phyloP scores from a whole-genome alignment of 1,284 basidiomycete genomes.

The Inonotus obliquus region DNA sequence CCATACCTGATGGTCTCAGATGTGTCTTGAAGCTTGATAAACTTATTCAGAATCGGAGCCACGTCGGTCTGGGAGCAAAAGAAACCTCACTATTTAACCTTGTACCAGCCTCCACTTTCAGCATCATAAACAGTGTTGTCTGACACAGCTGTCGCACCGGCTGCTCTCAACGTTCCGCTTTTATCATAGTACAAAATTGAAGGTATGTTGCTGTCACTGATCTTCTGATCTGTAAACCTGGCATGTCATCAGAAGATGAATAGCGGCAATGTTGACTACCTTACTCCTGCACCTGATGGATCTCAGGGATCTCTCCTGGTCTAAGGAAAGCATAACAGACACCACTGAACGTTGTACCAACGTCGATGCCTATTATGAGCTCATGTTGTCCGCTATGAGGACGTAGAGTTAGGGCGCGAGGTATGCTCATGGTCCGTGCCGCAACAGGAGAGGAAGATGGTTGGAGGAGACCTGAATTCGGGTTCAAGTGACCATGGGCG shows the following conservation, averaged over 20 bases:
- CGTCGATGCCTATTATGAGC: slow-evolving; percentile 10
- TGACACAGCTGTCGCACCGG: slow-evolving; percentile 70
- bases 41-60: slow-evolving; percentile 1
- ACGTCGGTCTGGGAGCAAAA: background rate
- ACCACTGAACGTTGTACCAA: slow-evolving; percentile 11
- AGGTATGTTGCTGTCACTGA: slow-evolving; percentile 74
- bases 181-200: slow-evolving; percentile 67
- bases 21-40: slow-evolving; percentile 65
- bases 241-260: too few relatives aligned
- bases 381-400: background rate
- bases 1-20: slow-evolving; percentile 66
- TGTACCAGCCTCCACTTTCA: slow-evolving; percentile 70
- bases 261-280: too few relatives aligned
- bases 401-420: background rate
- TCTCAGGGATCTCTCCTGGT: background rate
- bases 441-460: slow-evolving; percentile 20
- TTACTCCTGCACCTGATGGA: slow-evolving; percentile 32
- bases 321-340: slow-evolving; percentile 6
- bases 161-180: slow-evolving; percentile 55
- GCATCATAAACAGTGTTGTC: slow-evolving; percentile 50
- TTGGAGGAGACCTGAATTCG: too few relatives aligned
- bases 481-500: background rate
- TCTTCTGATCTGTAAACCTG: slow-evolving; percentile 33
- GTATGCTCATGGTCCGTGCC: background rate
- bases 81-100: slow-evolving; percentile 58